phyloP scores from a whole-genome alignment of 495 filamentous ascomycete genomes.

The Hypoxylon fragiforme region DNA sequence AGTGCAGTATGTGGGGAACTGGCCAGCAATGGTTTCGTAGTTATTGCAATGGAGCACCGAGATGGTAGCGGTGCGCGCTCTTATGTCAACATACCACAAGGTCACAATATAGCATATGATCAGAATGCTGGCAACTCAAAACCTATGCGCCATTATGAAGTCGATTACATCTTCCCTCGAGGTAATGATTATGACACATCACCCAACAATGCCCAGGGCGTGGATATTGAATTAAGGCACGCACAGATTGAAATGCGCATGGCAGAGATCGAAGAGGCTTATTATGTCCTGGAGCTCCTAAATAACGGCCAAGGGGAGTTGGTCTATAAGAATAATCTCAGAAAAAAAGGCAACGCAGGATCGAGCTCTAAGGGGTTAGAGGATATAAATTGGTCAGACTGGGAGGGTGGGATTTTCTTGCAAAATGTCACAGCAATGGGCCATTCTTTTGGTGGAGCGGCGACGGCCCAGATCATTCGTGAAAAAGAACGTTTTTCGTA shows the following conservation, averaged over 20 bases:
- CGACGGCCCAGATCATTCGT: conserved; percentile 61
- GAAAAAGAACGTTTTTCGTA: conserved; percentile 51
- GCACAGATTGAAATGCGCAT: conserved; percentile 64
- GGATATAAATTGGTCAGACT: conserved; percentile 45
- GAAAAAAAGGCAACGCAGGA: conserved; percentile 54
- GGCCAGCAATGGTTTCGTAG: conserved; percentile 66
- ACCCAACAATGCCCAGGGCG: conserved; percentile 39
- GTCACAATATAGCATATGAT: conserved; percentile 8
- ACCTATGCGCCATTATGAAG: conserved; percentile 37
- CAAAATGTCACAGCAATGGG: conserved; percentile 63
- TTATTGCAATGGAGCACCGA: conserved; percentile 71
- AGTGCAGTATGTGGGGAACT: conserved; percentile 64
- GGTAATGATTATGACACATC: conserved; percentile 46
- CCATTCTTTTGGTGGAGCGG: conserved; percentile 69
- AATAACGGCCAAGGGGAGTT: conserved; percentile 49
- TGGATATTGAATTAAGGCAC: conserved; percentile 50
- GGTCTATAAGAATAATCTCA: conserved; percentile 50
- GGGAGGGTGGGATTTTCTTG: conserved; percentile 47
- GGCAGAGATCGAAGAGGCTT: conserved; percentile 63
- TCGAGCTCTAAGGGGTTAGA: conserved; percentile 50
- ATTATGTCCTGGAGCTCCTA: conserved; percentile 57
- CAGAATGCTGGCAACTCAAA: conserved; percentile 6
- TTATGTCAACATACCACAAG: conserved; percentile 49
- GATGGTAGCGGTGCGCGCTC: conserved; percentile 67
- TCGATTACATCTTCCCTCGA: conserved; percentile 51